These are phyloP conservation scores for Fusarium poae DNA, from an alignment of 2,329 filamentous ascomycete species.

Conservation along the genomic window DNA sequence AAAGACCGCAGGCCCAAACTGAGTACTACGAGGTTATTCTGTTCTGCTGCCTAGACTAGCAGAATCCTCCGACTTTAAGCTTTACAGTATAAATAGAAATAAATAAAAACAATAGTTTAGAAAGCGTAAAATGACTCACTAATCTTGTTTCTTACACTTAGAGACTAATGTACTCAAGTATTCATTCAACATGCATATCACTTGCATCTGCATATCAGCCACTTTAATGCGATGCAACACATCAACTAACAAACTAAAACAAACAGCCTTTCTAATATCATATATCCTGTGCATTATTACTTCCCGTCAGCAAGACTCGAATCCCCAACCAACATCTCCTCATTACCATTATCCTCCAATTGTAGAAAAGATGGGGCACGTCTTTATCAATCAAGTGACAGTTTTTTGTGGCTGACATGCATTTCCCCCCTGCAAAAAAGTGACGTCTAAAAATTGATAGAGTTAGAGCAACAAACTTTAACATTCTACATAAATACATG, in stretches of 20 bases:
- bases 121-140: too few species aligned
- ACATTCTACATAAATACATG: conserved; percentile 35
- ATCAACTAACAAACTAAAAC: not conserved
- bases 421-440: conserved; percentile 21
- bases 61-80: too few species aligned
- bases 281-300: conserved; percentile 3
- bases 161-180: too few species aligned
- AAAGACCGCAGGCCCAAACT: too few species aligned
- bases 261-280: not conserved
- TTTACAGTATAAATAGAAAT: too few species aligned
- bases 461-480: conserved; percentile 17
- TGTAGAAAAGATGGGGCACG: conserved; percentile 14
- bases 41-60: too few species aligned
- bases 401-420: conserved; percentile 23
- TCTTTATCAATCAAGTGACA: conserved; percentile 24
- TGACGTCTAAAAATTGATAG: conserved; percentile 23
- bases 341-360: not conserved
- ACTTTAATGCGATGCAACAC: conserved; percentile 8
- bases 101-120: too few species aligned
- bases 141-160: too few species aligned
- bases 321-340: not conserved
- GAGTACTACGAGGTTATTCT: too few species aligned
- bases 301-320: not conserved
- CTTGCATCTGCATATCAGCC: not conserved
- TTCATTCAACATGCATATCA: not conserved